Conservation (phyloP, 139 green algal species). For the Asterochloris sp. region DNA sequence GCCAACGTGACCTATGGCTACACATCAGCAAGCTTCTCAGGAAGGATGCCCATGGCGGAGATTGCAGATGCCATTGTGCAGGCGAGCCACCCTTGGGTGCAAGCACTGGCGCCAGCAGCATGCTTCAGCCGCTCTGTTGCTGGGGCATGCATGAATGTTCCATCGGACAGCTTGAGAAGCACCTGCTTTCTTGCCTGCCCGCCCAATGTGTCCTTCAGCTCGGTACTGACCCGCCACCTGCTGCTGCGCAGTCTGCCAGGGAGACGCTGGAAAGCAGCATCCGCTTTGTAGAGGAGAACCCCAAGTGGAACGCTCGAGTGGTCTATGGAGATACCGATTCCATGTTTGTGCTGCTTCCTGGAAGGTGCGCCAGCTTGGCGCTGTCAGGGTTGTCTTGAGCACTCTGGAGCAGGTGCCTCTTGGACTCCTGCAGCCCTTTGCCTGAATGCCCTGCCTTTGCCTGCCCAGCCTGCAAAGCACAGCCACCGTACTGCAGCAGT, state of each 20-base stretch:
- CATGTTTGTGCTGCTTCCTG: slow-evolving; percentile 91
- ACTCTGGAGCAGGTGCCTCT: not conserved
- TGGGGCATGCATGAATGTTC: no score
- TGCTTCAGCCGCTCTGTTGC: no score
- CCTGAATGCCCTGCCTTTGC: not conserved
- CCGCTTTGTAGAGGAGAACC: slow-evolving; percentile 61
- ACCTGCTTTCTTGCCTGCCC: no score
- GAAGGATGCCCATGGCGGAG: slow-evolving; percentile 95
- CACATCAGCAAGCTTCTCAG: slow-evolving; percentile 73
- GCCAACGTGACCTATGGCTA: slow-evolving; percentile 96
- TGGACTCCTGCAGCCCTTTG: not conserved
- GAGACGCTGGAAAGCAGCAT: slow-evolving; percentile 92
- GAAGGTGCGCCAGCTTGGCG: slow-evolving; percentile 30
- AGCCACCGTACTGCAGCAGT: not conserved
- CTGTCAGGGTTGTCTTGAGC: not conserved
- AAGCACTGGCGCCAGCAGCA: no score
- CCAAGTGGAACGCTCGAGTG: slow-evolving; percentile 68
- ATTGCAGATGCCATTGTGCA: slow-evolving; percentile 95
- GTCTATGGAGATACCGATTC: slow-evolving; percentile 89
- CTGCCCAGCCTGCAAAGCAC: not conserved
- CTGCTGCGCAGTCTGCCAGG: slow-evolving; percentile 49
- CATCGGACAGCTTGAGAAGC: no score
- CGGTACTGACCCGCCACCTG: not conserved
- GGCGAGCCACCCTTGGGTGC: not conserved
- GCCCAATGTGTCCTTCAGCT: not conserved